Percentiles rank a stretch among this genome's conserved stretches.
Conservation (phyloP, 768 basidiomycete species). For the Boletus eberwhitei region DNA sequence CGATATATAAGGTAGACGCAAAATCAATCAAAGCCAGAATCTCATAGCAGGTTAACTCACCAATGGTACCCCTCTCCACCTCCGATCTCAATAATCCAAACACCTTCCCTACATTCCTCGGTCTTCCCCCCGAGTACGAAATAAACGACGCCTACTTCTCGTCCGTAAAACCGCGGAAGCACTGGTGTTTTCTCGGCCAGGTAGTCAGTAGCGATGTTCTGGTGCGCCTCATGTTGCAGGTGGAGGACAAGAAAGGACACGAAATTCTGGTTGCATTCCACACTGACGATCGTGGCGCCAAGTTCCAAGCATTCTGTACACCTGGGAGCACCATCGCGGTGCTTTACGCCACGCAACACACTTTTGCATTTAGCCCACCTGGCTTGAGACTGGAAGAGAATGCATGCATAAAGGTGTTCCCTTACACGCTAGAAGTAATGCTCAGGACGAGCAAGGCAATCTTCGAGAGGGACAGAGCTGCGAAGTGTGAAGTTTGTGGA, state of each 20-base stretch:
- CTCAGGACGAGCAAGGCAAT: slow-evolving; percentile 22
- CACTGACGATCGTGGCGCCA: slow-evolving; percentile 29
- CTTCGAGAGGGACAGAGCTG: slow-evolving; percentile 16
- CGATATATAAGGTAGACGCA: slow-evolving; percentile 14
- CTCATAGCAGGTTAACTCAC: slow-evolving; percentile 3
- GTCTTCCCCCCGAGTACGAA: slow-evolving; percentile 24
- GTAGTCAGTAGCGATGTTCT: slow-evolving; percentile 22
- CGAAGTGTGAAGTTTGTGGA: slow-evolving; percentile 25
- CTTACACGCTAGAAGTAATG: slow-evolving; percentile 26
- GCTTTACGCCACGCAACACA: slow-evolving; percentile 30
- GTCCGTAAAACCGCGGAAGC: slow-evolving; percentile 24
- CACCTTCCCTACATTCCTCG: slow-evolving; percentile 24
- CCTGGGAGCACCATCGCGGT: slow-evolving; percentile 31
- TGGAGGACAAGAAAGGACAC: slow-evolving; percentile 28
- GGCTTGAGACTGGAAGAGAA: slow-evolving; percentile 28
- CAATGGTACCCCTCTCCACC: slow-evolving; percentile 18
- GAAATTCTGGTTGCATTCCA: slow-evolving; percentile 28
- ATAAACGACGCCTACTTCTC: slow-evolving; percentile 18
- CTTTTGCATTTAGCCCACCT: slow-evolving; percentile 29
- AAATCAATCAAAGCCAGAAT: background rate
- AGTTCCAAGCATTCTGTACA: slow-evolving; percentile 18
- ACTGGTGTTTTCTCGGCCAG: slow-evolving; percentile 31
- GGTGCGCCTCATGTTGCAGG: slow-evolving; percentile 29
- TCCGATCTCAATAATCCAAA: slow-evolving; percentile 26
- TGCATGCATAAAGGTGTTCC: slow-evolving; percentile 25